Conservation (phyloP, 345 rosid genomes). For the Durio zibethinus region DNA sequence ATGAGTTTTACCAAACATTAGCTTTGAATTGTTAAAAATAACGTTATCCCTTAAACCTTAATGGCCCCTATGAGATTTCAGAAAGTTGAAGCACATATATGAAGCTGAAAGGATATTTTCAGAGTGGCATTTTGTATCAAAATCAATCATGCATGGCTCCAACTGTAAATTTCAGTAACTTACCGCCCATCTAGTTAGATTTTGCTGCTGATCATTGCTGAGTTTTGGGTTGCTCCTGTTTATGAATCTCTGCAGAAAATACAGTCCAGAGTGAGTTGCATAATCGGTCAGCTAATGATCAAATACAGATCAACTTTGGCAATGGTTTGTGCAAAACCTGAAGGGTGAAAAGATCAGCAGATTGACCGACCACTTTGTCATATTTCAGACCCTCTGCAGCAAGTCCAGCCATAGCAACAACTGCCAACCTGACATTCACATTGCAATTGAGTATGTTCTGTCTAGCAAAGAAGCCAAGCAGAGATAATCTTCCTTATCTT, state of each 20-base stretch:
- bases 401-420: conserved; percentile 92
- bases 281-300: background rate
- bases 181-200: conserved; percentile 98
- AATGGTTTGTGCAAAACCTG: conserved; percentile 45
- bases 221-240: conserved; percentile 80
- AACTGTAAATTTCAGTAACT: conserved; percentile 19
- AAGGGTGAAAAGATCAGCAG: conserved; percentile 95
- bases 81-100: background rate
- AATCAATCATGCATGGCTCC: background rate
- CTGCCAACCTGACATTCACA: conserved; percentile 57
- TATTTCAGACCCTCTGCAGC: conserved; percentile 89
- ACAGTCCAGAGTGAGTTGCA: background rate
- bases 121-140: background rate
- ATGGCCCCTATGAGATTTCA: background rate
- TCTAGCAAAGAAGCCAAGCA: background rate
- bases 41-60: background rate
- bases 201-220: conserved; percentile 86
- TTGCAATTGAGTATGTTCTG: background rate
- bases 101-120: background rate
- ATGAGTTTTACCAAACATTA: conserved; percentile 7
- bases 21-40: background rate
- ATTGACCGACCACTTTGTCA: conserved; percentile 93
- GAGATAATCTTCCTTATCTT: too few relatives aligned
- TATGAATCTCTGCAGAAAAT: conserved; percentile 60
- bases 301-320: background rate